phyloP scores from a whole-genome alignment of 352 stramenopile genomes.

The Globisporangium polare region DNA sequence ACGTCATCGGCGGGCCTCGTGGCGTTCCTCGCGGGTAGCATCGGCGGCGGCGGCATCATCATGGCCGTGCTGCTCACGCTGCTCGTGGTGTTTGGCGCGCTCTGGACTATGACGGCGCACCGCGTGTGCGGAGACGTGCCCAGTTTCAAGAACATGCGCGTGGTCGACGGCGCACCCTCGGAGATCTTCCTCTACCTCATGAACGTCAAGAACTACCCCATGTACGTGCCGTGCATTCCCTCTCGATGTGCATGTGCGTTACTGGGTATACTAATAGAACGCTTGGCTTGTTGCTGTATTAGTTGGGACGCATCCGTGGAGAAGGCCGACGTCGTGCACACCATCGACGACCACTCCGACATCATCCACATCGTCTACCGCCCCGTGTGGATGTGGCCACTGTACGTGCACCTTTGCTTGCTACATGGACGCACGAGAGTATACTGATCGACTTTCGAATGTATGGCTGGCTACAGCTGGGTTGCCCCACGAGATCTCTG shows the following conservation, averaged over 20 bases:
- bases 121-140: slow-evolving; percentile 40
- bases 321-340: slow-evolving; percentile 59
- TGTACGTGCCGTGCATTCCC: slow-evolving; percentile 17
- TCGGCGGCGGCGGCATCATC: slow-evolving; percentile 53
- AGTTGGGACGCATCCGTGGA: slow-evolving; percentile 71
- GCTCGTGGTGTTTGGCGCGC: slow-evolving; percentile 33
- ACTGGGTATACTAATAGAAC: background rate
- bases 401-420: slow-evolving; percentile 30
- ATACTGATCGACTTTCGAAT: background rate
- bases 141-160: slow-evolving; percentile 64
- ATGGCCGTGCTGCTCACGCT: slow-evolving; percentile 47
- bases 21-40: slow-evolving; percentile 61
- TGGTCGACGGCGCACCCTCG: slow-evolving; percentile 57
- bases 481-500: slow-evolving; percentile 62
- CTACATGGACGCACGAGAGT: background rate
- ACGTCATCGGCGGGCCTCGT: slow-evolving; percentile 45
- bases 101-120: slow-evolving; percentile 53
- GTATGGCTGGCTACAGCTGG: slow-evolving; percentile 39
- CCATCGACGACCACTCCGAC: slow-evolving; percentile 75
- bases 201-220: slow-evolving; percentile 60
- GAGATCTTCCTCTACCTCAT: slow-evolving; percentile 79
- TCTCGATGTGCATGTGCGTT: background rate
- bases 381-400: slow-evolving; percentile 74
- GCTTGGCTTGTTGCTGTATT: background rate
- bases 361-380: slow-evolving; percentile 75